Evolutionary conservation across 2,329 filamentous ascomycete species (phyloP).

Genomic region (Cryphonectria nitschkei): DNA sequence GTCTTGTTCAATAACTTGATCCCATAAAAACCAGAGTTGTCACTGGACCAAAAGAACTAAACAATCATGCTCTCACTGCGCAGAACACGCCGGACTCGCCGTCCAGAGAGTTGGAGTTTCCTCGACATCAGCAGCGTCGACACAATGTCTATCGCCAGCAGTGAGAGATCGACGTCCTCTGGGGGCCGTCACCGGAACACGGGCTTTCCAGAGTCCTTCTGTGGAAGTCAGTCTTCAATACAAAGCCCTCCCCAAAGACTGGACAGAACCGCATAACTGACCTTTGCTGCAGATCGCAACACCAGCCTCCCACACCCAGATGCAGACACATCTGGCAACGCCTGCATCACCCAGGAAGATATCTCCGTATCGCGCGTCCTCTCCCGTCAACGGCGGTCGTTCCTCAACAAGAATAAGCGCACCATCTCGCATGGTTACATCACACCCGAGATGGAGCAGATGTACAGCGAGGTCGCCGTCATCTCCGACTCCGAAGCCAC

Average conservation of each 20-base stretch:
- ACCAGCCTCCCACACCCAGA: conserved; percentile 67
- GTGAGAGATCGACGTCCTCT: conserved; percentile 27
- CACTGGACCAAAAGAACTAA: conserved; percentile 16
- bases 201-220: conserved; percentile 57
- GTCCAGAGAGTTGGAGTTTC: conserved; percentile 22
- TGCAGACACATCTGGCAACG: conserved; percentile 60
- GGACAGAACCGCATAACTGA: neutral
- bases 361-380: conserved; percentile 48
- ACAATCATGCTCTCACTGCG: conserved; percentile 26
- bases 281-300: conserved; percentile 49
- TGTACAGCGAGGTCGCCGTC: conserved; percentile 36
- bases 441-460: conserved; percentile 41
- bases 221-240: conserved; percentile 45
- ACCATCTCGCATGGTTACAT: conserved; percentile 53
- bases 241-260: neutral
- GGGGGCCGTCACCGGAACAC: conserved; percentile 44
- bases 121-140: conserved; percentile 20
- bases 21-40: neutral
- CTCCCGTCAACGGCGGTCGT: conserved; percentile 49
- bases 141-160: conserved; percentile 27
- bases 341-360: conserved; percentile 60
- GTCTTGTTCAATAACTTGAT: neutral
- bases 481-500: conserved; percentile 32
- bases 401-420: conserved; percentile 51
- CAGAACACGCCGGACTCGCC: conserved; percentile 24